phyloP scores from a whole-genome alignment of 208 protist genomes.

The Wallacemonas sp. region DNA sequence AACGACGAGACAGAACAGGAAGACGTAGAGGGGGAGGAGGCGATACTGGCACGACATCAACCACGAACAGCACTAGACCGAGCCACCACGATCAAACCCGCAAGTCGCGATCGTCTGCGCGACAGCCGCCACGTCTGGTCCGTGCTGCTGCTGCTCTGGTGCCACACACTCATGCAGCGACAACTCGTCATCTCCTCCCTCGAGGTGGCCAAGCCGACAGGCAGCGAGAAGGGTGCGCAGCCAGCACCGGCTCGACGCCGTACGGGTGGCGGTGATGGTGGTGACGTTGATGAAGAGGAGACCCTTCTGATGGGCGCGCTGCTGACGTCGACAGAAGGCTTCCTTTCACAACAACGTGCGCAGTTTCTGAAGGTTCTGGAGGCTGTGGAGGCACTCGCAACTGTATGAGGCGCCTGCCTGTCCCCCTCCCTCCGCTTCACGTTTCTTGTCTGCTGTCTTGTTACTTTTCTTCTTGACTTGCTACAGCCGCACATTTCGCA shows the following conservation, averaged over 20 bases:
- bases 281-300: conserved; percentile 9
- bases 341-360: conserved; percentile 8
- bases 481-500: too few species aligned
- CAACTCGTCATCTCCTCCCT: background rate
- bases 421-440: background rate
- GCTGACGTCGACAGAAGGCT: conserved; percentile 13
- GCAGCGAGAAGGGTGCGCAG: background rate
- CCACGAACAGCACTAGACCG: conserved; percentile 8
- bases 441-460: background rate
- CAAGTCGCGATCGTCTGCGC: conserved; percentile 23
- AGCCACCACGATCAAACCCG: conserved; percentile 11
- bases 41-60: too few species aligned
- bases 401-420: too few species aligned
- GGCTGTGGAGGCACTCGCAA: background rate
- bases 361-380: conserved; percentile 18
- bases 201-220: background rate
- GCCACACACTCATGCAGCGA: conserved; percentile 16
- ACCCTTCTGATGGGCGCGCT: conserved; percentile 11
- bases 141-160: conserved; percentile 50
- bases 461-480: too few species aligned
- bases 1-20: background rate
- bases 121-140: conserved; percentile 40
- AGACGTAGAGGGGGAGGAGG: too few species aligned
- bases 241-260: background rate
- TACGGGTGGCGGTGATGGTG: background rate